phyloP scores from a whole-genome alignment of 2,329 filamentous ascomycete genomes.

The Pyrenophora seminiperda region DNA sequence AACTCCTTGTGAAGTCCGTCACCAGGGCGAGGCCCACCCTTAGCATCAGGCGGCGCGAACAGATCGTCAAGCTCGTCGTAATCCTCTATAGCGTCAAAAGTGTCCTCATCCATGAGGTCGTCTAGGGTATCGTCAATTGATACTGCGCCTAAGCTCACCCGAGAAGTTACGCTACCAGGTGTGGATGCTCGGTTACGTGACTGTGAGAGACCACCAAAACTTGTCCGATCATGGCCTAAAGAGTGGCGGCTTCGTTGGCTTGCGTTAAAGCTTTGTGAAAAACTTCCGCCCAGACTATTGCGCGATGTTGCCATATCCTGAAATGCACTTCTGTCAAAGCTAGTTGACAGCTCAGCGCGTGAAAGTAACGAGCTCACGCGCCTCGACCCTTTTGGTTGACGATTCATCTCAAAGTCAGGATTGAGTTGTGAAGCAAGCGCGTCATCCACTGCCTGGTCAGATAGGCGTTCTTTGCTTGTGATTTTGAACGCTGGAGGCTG shows the following conservation, averaged over 20 bases:
- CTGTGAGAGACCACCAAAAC: constrained; percentile 55
- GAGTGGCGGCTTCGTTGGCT: constrained; percentile 72
- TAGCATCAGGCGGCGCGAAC: constrained; percentile 40
- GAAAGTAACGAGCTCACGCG: constrained; percentile 91
- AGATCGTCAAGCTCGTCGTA: constrained; percentile 49
- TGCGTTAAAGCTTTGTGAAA: constrained; percentile 55
- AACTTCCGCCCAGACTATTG: constrained; percentile 46
- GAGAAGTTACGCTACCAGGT: constrained; percentile 53
- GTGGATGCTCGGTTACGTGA: constrained; percentile 61
- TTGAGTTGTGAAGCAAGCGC: constrained; percentile 57
- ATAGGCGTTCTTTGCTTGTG: constrained; percentile 38
- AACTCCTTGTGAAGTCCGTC: constrained; percentile 49
- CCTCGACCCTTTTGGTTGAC: constrained; percentile 66
- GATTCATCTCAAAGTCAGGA: constrained; percentile 55
- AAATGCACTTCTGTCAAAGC: constrained; percentile 80
- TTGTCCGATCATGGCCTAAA: constrained; percentile 70
- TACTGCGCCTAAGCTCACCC: constrained; percentile 45
- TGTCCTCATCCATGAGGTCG: constrained; percentile 47
- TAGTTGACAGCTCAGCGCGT: constrained; percentile 82
- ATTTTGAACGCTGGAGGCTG: constrained; percentile 49
- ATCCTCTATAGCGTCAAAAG: constrained; percentile 47
- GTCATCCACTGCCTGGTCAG: constrained; percentile 52
- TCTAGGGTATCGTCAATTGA: constrained; percentile 48
- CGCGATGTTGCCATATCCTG: constrained; percentile 66
- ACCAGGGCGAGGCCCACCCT: constrained; percentile 38